Evolutionary conservation across 2,329 filamentous ascomycete genomes (phyloP).

Genomic region (Botrytis squamosa): DNA sequence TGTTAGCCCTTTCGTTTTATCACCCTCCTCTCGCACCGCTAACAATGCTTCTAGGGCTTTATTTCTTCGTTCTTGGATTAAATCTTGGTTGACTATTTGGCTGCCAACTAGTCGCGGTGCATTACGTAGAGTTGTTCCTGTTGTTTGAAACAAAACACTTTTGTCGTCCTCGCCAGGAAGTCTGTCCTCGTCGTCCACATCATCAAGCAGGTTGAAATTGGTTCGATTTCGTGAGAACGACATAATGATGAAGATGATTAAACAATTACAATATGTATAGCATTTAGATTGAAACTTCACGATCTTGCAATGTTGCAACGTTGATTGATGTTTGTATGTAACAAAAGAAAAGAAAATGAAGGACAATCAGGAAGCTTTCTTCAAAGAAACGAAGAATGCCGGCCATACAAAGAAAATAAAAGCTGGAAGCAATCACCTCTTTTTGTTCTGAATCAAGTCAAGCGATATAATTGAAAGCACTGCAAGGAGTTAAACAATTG

Average conservation of each 20-base stretch:
- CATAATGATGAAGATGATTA: neutral
- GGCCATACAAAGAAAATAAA: neutral
- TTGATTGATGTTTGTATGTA: neutral
- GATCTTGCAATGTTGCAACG: neutral
- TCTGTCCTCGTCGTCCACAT: slow-evolving; percentile 1
- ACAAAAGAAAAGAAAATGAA: slow-evolving; percentile 1
- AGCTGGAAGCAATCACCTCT: slow-evolving; percentile 19
- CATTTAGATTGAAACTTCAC: neutral
- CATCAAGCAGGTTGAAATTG: neutral
- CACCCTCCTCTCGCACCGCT: neutral
- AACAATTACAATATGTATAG: neutral
- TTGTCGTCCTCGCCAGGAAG: neutral
- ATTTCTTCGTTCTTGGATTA: slow-evolving; percentile 3
- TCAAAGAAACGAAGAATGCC: slow-evolving; percentile 20
- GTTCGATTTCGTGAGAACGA: slow-evolving; percentile 3
- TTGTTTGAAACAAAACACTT: slow-evolving; percentile 6
- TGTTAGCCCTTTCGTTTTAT: neutral
- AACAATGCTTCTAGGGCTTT: slow-evolving; percentile 7
- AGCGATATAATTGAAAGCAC: neutral
- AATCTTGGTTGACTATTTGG: neutral
- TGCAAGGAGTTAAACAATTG: slow-evolving; percentile 5
- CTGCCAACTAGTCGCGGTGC: neutral
- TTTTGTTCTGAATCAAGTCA: slow-evolving; percentile 3
- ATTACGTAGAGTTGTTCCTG: neutral
- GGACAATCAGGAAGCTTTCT: slow-evolving; percentile 4